Evolutionary conservation across 345 rosid genomes (phyloP), one percentile per base, ranked within the genome.

Genomic region (Noccaea caerulescens): DNA sequence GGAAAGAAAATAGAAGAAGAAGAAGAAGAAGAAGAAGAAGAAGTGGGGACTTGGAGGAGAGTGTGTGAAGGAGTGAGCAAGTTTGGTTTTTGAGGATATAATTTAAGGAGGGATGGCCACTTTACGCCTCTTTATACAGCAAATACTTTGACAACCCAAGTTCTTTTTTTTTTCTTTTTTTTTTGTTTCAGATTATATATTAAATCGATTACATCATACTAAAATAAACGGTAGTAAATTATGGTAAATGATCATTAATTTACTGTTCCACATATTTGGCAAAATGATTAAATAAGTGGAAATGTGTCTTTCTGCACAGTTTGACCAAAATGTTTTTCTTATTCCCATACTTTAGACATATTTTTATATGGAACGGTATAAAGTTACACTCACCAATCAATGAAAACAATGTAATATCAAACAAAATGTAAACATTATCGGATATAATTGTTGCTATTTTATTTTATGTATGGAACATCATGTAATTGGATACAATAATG

Each of bases 111-210:
- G 34, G 63, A 64, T 58, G 59, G 32, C 55, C 49, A 76, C 80
- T 76, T 76, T 76, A 70, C 76, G 70, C 67, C 80, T 76, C 59
- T 76, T 76, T 76, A 70, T 76, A 76, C 80, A 70, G 72, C 80
- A 64, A 63, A 69, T 56, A 62, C 74, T 42, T 20, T 67, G 78
- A 55, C 70, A 36, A 46, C 66, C n/a, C 46, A 34, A 52, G 43
- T 76, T 55, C 10, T 18, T 76, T 47, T 69, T 68, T 44, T 10
- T 30, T 16, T 44, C 27, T 76, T 47, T 69, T 68, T 44, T 10
- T 30, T 16, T 44, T 43, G 7, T 7, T 47, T 6, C 23, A 20
- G 20, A 20, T 20, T 20, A 27, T 54, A 39, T 10, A 7, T 49
- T 5, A 36, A 34, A 6, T 63, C 16, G 13, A 37, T 33, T 27